Evolutionary conservation across 1,284 basidiomycete genomes (phyloP), one percentile per base, ranked within the genome.

Genomic region (Ganoderma multipileum): DNA sequence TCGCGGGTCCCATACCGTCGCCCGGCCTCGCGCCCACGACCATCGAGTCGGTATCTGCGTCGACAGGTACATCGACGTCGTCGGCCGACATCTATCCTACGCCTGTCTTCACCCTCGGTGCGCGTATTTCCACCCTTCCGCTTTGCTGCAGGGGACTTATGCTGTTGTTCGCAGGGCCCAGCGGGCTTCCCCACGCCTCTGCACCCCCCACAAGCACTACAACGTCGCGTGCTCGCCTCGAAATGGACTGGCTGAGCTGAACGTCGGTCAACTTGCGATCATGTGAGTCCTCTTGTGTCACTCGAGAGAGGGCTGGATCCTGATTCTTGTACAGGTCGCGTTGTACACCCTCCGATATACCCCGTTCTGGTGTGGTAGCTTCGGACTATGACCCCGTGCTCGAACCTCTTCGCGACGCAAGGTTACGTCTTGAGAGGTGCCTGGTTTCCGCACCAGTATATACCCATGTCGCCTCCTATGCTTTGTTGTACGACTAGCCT

Each of bases 181-280:
- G 28, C 52, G 52, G 16, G 28, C 52, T 33, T 12, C 52, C 52
- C 8, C 52, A 33, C 28, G 14, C 9, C 14, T 33, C 52, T 30
- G 52, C 28, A 5, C 4, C 28, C 14, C 28, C 50, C 26, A 5
- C 50, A 14, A 52, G 12, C 12, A 28, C 12, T 7, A 42, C 41
- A 2, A 47, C 44, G 23, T 47, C 44, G 20, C 20, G 8, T n/a
- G 44, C 47, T 9, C 52, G 28, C 52, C 52, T 55, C 28, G 52
- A 55, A 16, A 55, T 55, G 52, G 52, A 55, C 52, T 55, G 52
- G 52, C 52, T 55, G 28, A 55, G 52, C 52, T 55, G 28, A 55
- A 55, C 6, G 16, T 28, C 2, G 28, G 11, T 26, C 47, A 8
- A 9, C 6, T 23, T 18, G 8, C 28, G n/a, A 6, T 7, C 28